Evolutionary conservation across 164 flowering plant genomes (phyloP).

Genomic region (Santalum album): DNA sequence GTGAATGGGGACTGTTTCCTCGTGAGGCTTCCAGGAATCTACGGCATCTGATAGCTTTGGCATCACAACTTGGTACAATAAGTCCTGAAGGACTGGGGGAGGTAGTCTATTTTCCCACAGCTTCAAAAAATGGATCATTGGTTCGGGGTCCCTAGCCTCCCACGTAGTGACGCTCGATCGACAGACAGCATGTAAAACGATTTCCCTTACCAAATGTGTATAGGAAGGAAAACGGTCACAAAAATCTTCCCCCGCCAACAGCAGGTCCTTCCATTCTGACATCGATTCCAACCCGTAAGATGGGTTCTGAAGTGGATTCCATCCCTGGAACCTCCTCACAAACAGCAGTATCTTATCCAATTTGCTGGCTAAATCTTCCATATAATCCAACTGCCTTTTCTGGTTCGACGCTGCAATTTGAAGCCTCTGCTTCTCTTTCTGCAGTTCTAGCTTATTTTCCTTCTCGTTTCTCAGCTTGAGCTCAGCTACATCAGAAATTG

Average conservation of each 20-base stretch:
- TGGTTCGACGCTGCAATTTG: too few species aligned
- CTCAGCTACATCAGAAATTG: too few species aligned
- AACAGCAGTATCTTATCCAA: too few species aligned
- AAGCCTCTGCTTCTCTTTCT: too few species aligned
- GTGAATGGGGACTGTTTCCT: slow-evolving; percentile 80
- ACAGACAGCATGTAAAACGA: slow-evolving; percentile 73
- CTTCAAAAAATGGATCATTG: slow-evolving; percentile 72
- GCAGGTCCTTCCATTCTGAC: slow-evolving; percentile 51
- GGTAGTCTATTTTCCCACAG: slow-evolving; percentile 76
- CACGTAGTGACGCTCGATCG: slow-evolving; percentile 74
- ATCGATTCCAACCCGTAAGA: slow-evolving; percentile 49
- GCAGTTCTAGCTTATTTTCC: too few species aligned
- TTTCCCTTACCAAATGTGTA: slow-evolving; percentile 58
- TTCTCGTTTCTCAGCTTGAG: too few species aligned
- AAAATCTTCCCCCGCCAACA: slow-evolving; percentile 57
- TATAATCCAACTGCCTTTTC: too few species aligned
- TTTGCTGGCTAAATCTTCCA: too few species aligned
- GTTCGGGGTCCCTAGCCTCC: slow-evolving; percentile 87
- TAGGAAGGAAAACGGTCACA: slow-evolving; percentile 55
- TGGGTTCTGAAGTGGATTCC: slow-evolving; percentile 80
- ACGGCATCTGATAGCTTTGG: slow-evolving; percentile 75
- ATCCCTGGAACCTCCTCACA: slow-evolving; percentile 88
- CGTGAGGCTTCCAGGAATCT: slow-evolving; percentile 87
- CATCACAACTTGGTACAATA: slow-evolving; percentile 57
- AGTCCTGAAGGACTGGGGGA: slow-evolving; percentile 41